These are phyloP conservation scores for Raffaelea ambrosiae DNA, from an alignment of 2,329 filamentous ascomycete genomes.

Conservation along the genomic window DNA sequence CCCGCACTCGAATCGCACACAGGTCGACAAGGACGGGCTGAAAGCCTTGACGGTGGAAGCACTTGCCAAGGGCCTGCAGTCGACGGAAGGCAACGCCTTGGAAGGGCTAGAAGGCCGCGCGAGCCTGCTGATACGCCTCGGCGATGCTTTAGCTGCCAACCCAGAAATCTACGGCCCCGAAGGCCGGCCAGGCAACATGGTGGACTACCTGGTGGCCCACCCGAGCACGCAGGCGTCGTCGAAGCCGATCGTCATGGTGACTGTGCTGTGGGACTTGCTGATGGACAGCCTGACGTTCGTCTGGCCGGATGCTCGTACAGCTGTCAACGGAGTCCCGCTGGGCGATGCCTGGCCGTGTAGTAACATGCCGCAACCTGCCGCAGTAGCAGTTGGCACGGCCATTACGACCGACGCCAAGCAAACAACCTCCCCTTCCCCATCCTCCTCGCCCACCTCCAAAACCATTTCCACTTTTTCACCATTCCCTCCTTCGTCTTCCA, in stretches of 20 bases:
- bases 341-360: conserved; percentile 93
- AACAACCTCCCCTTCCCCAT: not conserved
- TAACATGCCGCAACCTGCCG: conserved; percentile 56
- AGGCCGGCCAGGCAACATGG: conserved; percentile 85
- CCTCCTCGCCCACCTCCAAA: not conserved
- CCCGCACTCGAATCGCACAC: conserved; percentile 62
- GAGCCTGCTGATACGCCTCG: conserved; percentile 66
- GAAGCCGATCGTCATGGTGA: conserved; percentile 76
- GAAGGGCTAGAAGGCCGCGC: conserved; percentile 80
- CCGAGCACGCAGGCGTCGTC: conserved; percentile 83
- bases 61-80: conserved; percentile 77
- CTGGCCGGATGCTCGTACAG: conserved; percentile 81
- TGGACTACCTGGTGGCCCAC: conserved; percentile 90
- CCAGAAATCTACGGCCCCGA: conserved; percentile 76
- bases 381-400: not conserved
- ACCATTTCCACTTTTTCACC: conserved; percentile 32
- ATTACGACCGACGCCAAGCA: conserved; percentile 8
- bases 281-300: conserved; percentile 81
- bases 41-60: conserved; percentile 63
- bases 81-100: conserved; percentile 69
- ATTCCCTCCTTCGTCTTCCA: conserved; percentile 27
- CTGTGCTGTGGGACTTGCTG: conserved; percentile 82
- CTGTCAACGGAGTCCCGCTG: conserved; percentile 76
- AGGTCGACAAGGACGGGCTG: conserved; percentile 80
- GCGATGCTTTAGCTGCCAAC: conserved; percentile 65